A percentile compares a stretch with the other conserved stretches of the same genome.
Evolutionary conservation across 495 filamentous ascomycete species (phyloP).

Genomic region (Evansstolkia leycettana): DNA sequence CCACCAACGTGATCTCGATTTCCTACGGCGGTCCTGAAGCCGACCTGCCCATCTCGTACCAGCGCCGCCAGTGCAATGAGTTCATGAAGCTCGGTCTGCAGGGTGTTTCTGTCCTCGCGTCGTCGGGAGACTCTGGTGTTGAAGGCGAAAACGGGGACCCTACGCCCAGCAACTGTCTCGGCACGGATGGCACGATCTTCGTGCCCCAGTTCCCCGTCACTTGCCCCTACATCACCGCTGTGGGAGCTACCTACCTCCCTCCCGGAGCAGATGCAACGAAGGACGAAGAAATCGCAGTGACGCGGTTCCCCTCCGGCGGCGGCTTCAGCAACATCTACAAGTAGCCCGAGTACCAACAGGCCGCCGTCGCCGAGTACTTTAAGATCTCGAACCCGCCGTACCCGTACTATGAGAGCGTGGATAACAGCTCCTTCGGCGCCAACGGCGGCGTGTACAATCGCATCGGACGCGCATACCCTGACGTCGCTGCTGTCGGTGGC

Average conservation of each 20-base stretch:
- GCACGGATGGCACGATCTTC: conserved; percentile 30
- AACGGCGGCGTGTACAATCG: conserved; percentile 45
- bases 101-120: conserved; percentile 47
- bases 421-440: conserved; percentile 26
- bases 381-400: conserved; percentile 32
- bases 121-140: conserved; percentile 50
- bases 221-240: conserved; percentile 41
- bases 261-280: conserved; percentile 18
- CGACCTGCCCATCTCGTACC: conserved; percentile 37
- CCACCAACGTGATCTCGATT: conserved; percentile 48
- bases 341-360: conserved; percentile 43
- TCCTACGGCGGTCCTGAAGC: conserved; percentile 44
- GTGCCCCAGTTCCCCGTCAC: conserved; percentile 36
- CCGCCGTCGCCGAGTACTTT: conserved; percentile 40
- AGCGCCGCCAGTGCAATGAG: conserved; percentile 44
- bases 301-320: conserved; percentile 43
- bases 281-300: conserved; percentile 29
- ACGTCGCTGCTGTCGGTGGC: conserved; percentile 52
- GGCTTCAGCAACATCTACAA: conserved; percentile 60
- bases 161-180: conserved; percentile 27
- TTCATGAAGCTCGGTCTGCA: conserved; percentile 56
- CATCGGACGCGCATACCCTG: conserved; percentile 50
- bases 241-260: conserved; percentile 37
- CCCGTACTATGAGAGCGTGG: conserved; percentile 22
- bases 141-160: conserved; percentile 20